Percentiles rank a stretch among this genome's conserved stretches.
Conservation (phyloP, 345 rosid species). For the Raphanus sativus region DNA sequence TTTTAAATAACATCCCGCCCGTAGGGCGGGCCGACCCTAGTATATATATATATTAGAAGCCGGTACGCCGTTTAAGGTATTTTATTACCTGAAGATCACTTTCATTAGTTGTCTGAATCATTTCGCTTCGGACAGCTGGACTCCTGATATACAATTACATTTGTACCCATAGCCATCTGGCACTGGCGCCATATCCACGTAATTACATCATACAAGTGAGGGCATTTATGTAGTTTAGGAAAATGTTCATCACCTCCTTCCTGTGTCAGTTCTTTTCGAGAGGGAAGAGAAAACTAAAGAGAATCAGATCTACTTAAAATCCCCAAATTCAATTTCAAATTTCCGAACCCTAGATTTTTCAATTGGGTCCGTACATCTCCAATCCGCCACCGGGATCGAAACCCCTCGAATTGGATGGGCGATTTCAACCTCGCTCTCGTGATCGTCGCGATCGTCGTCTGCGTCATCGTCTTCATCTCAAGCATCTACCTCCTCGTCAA, state of each 20-base stretch:
- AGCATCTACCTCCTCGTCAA: conserved; percentile 95
- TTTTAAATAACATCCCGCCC: no score
- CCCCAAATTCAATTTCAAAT: conserved; percentile 22
- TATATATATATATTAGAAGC: background rate
- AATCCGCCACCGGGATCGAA: conserved; percentile 25
- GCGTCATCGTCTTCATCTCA: conserved; percentile 81
- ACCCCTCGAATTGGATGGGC: conserved; percentile 59
- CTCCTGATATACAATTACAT: conserved; percentile 7
- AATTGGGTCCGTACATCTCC: conserved; percentile 7
- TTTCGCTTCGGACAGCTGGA: conserved; percentile 25
- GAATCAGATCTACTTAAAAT: conserved; percentile 41
- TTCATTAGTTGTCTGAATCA: background rate
- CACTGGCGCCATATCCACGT: background rate
- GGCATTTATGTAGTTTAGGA: conserved; percentile 19
- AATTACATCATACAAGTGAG: background rate
- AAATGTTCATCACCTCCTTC: conserved; percentile 33
- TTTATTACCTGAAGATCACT: background rate
- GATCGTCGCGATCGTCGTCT: conserved; percentile 88
- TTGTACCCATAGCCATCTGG: conserved; percentile 8
- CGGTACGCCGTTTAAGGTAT: background rate
- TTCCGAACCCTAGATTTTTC: conserved; percentile 27
- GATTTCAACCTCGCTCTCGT: conserved; percentile 99
- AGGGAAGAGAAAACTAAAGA: conserved; percentile 16
- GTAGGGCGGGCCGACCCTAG: no score
- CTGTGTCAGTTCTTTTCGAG: conserved; percentile 15